Evolutionary conservation across 2,329 filamentous ascomycete genomes (phyloP).

Genomic region (Aspergillus neotritici): DNA sequence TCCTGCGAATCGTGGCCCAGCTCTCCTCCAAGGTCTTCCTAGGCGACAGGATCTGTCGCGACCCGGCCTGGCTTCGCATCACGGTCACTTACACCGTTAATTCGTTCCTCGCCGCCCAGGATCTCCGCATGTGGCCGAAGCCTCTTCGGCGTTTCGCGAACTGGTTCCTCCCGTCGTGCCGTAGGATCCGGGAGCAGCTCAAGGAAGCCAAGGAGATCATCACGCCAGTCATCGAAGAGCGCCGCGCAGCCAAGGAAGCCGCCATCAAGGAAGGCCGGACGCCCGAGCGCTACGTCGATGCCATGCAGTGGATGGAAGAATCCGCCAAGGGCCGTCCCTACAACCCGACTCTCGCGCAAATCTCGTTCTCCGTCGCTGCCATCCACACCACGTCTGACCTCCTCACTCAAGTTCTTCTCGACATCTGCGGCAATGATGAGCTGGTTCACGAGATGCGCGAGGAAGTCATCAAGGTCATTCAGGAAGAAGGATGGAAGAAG

Average conservation of each 20-base stretch:
- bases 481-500: conserved; percentile 28
- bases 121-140: conserved; percentile 9
- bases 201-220: conserved; percentile 11
- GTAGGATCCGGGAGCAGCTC: conserved; percentile 6
- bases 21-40: conserved; percentile 17
- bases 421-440: conserved; percentile 10
- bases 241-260: background rate
- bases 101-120: conserved; percentile 10
- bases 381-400: conserved; percentile 22
- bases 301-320: conserved; percentile 23
- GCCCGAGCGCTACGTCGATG: conserved; percentile 11
- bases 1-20: conserved; percentile 6
- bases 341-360: conserved; percentile 15
- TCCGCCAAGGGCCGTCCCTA: conserved; percentile 16
- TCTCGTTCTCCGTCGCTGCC: conserved; percentile 17
- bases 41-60: conserved; percentile 17
- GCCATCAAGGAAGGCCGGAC: background rate
- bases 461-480: conserved; percentile 17
- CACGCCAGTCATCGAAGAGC: conserved; percentile 5
- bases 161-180: conserved; percentile 8
- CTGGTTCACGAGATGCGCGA: conserved; percentile 14
- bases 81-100: conserved; percentile 22
- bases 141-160: conserved; percentile 5
- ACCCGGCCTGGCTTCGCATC: conserved; percentile 23
- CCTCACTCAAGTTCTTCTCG: conserved; percentile 16